Evolutionary conservation across 202 grass and related monocot species (phyloP), one percentile per base, ranked within the genome.

Genomic region (Brachypodium distachyon): DNA sequence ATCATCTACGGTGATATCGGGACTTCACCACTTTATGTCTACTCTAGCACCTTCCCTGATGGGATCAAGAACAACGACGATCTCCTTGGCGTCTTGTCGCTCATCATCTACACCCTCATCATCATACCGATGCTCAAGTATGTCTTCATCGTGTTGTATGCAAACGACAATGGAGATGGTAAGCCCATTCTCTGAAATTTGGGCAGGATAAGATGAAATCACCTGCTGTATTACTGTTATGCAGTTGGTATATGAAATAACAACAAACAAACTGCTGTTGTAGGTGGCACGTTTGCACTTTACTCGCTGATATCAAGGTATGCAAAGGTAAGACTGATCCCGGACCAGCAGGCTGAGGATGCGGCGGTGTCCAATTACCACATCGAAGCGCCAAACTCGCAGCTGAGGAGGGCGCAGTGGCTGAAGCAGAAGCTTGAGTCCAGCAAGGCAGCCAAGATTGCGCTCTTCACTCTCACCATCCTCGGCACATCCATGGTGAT

Each of bases 401-500:
- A 82, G 66, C 39, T 93, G 54, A 87, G 73, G 54, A 85, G 83
- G 52, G 93, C 88, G 8, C 81, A 87, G 14, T 91, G 90, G 87
- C 17, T 91, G 58, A 93, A 97, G 78, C 47, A 91, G 37, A 91
- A 87, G 69, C 70, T 97, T 11, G 90, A 91, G 74, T 82, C 55
- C 8, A 86, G 77, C 74, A 73, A 10, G 12, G 19, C 11, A 0
- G 80, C 83, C 72, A 92, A 91, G 87, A 82, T 91, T 46, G 37
- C 47, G 19, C 84, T 97, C 36, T 93, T 97, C 77, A 55, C 73
- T 7, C 57, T 88, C 42, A 93, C 90, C 22, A 90, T 97, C 69
- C 87, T 97, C 11, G 93, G 83, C 22, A 97, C 93, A 12, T 90
- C 85, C 36, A 97, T 97, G 93, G 90, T 93, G 38, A 91, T 97